These are phyloP conservation scores for Takakia lepidozioides DNA, from an alignment of 225 moss, liverwort and hornwort genomes.

Conservation along the genomic window DNA sequence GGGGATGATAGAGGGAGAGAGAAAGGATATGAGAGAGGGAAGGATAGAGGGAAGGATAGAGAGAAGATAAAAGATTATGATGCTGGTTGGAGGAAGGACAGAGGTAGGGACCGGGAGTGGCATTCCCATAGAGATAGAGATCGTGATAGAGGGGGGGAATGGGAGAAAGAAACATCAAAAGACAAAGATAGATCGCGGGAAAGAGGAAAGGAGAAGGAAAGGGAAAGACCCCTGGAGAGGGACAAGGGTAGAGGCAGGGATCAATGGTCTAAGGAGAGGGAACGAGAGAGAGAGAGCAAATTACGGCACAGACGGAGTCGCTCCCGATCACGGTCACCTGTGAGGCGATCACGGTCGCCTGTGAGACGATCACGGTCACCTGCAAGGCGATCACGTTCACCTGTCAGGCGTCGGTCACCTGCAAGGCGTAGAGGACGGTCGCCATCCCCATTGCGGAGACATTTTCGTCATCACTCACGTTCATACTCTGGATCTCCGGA, in stretches of 20 bases:
- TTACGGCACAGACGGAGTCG: constrained; percentile 13
- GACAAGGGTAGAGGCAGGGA: constrained; percentile 26
- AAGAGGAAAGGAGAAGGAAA: constrained; percentile 22
- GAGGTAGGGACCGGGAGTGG: constrained; percentile 21
- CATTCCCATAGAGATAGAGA: constrained; percentile 33
- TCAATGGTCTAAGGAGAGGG: constrained; percentile 24
- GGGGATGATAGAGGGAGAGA: constrained; percentile 31
- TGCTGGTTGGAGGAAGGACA: constrained; percentile 20
- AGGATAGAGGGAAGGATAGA: constrained; percentile 35
- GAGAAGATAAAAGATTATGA: constrained; percentile 29
- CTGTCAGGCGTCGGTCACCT: constrained; percentile 27
- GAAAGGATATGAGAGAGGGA: constrained; percentile 24
- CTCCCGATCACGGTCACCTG: constrained; percentile 21
- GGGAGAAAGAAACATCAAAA: constrained; percentile 11
- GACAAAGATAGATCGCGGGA: constrained; percentile 19
- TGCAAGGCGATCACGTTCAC: constrained; percentile 23
- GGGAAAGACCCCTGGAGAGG: constrained; percentile 33
- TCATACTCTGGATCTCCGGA: constrained; percentile 68
- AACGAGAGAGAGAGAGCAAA: constrained; percentile 35
- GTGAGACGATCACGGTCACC: constrained; percentile 37
- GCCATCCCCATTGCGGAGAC: constrained; percentile 28
- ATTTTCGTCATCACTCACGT: constrained; percentile 40
- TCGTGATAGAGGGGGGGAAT: constrained; percentile 22
- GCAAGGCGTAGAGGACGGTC: constrained; percentile 28
- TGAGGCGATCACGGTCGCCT: constrained; percentile 37